Percentiles rank a stretch among this genome's conserved stretches.
These are phyloP conservation scores for Trichosanthes cucumerina DNA, from an alignment of 306 rosid species.

Conservation along the genomic window DNA sequence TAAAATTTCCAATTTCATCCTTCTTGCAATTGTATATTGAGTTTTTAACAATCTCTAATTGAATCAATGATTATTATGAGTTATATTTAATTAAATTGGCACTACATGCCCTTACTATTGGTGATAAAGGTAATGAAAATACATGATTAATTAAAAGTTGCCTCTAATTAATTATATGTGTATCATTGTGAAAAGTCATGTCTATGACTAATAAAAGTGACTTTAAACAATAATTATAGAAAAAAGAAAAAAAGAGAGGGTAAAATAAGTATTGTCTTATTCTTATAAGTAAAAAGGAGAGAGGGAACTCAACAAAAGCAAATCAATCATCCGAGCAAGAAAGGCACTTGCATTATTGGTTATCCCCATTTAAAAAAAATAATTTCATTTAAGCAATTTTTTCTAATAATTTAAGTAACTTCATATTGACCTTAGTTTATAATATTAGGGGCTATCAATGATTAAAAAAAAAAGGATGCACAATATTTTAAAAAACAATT, in stretches of 20 bases:
- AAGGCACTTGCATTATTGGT: background rate
- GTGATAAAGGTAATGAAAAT: background rate
- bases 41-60: background rate
- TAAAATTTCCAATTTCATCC: background rate
- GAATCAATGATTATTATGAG: background rate
- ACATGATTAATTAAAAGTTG: background rate
- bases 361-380: background rate
- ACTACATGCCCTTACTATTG: background rate
- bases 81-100: background rate
- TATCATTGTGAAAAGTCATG: conserved; percentile 1
- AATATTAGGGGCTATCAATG: background rate
- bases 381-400: background rate
- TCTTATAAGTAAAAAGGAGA: background rate
- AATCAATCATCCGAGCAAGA: background rate
- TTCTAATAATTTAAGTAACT: background rate
- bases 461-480: too few relatives aligned
- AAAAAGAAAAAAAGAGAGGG: background rate
- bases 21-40: background rate
- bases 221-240: background rate
- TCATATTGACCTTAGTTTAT: background rate
- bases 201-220: background rate
- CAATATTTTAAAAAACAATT: too few relatives aligned
- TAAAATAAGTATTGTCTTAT: background rate
- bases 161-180: background rate
- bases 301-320: background rate